Evolutionary conservation across 495 filamentous ascomycete genomes (phyloP), one percentile per base, ranked within the genome.

Genomic region (Lindgomyces ingoldianus): DNA sequence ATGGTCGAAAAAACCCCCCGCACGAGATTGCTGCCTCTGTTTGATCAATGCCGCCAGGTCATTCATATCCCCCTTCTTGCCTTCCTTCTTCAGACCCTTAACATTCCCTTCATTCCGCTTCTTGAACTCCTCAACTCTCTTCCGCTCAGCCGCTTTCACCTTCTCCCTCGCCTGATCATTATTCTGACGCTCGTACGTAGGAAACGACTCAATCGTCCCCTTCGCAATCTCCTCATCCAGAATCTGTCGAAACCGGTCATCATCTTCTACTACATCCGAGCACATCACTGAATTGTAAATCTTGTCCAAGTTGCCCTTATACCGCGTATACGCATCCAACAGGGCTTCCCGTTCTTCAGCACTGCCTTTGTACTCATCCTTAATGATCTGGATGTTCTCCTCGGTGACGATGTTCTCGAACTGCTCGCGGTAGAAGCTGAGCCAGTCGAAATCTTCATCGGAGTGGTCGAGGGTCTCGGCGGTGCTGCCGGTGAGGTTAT

Each of bases 401-500:
- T 76, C 74, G 12, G 84, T 89, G 41, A 97, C 79, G 30, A 88
- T 79, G 41, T 90, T 87, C 14, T 80, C 81, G 73, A 86, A 94
- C 60, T 96, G 91, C 62, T 85, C 85, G 22, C 86, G 84, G 79
- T 91, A 98, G 80, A 93, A 98, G 22, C 88, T 85, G 52, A 81
- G 77, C 94, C 94, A 98, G 79, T 90, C 83, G 78, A 98, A 98
- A 69, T 87, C 90, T 46, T 84, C 89, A 67, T 87, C 90, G 45
- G n/a, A n/a, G n/a, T 82, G 88, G 65, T 84, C 84, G 53, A 93
- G 77, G 18, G 85, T 86, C 68, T 96, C 93, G 1, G 87, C 84
- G 0, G 93, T 98, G 51, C 84, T 90, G 57, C 94, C 94, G 0
- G 93, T 96, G 59, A 81, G 79, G 73, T 98, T 93, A 76, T 96